These are phyloP conservation scores for Pythium apleroticum DNA, from an alignment of 352 stramenopile species.

Conservation along the genomic window DNA sequence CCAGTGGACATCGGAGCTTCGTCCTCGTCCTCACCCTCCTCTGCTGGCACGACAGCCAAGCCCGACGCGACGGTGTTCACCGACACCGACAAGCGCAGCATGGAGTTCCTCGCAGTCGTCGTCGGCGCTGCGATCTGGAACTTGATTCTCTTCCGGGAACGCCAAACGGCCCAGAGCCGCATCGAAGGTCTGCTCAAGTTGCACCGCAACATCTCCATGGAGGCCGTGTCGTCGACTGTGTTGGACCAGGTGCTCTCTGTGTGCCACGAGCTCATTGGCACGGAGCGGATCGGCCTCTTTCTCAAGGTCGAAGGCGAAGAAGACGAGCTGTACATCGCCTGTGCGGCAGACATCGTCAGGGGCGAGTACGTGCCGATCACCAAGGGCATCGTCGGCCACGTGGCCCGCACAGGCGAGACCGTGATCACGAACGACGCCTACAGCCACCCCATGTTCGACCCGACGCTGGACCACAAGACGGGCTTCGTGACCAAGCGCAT, in stretches of 20 bases:
- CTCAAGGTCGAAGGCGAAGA: slow-evolving; percentile 62
- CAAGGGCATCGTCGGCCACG: slow-evolving; percentile 66
- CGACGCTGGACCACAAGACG: slow-evolving; percentile 65
- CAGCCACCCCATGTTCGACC: slow-evolving; percentile 60
- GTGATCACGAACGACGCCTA: slow-evolving; percentile 73
- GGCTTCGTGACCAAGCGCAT: slow-evolving; percentile 62
- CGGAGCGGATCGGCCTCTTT: slow-evolving; percentile 68
- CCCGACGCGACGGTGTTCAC: slow-evolving; percentile 27
- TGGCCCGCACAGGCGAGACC: slow-evolving; percentile 60
- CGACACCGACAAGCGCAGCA: slow-evolving; percentile 44
- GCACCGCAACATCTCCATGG: slow-evolving; percentile 73
- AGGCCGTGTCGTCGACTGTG: slow-evolving; percentile 51
- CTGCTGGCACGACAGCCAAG: neutral
- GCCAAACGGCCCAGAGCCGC: slow-evolving; percentile 60
- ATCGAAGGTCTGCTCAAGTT: slow-evolving; percentile 72
- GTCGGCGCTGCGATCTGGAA: slow-evolving; percentile 71
- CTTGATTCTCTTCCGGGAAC: slow-evolving; percentile 55
- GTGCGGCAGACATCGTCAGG: slow-evolving; percentile 53
- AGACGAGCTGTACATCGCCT: slow-evolving; percentile 68
- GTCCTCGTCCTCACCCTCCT: neutral
- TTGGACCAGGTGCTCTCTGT: slow-evolving; percentile 67
- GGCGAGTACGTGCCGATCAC: slow-evolving; percentile 70
- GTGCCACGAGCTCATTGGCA: slow-evolving; percentile 68
- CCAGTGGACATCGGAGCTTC: neutral
- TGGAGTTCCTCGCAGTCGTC: slow-evolving; percentile 59